Evolutionary conservation across 495 filamentous ascomycete species (phyloP), one percentile per base, ranked within the genome.

Genomic region (Penicillium mononematosum): DNA sequence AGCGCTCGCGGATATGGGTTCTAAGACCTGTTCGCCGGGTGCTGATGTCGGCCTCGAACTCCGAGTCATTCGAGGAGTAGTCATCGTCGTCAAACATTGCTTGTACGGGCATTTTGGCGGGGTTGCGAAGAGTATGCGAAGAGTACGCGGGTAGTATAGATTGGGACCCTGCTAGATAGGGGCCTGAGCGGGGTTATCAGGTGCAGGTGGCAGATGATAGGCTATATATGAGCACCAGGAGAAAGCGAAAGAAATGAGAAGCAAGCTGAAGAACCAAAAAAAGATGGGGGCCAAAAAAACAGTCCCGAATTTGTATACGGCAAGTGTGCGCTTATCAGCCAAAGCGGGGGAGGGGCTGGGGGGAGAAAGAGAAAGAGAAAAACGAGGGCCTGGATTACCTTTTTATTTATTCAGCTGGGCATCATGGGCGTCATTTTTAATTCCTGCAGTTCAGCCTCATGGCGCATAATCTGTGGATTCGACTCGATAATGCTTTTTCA

Each of bases 11-110:
- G 43, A 68, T 27, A 11, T 50, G 48, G 34, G 69, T 58, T 22
- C 59, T 61, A n/a, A 61, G 64, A 25, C 63, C 62, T 51, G 58
- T 55, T 24, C 59, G 56, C n/a, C 59, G 62, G 59, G 71, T 66
- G 27, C 71, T 76, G 54, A 70, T 29, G 45, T 78, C 75, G 14
- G 74, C 71, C 60, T 77, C 75, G 17, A 72, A 73, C 2, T 77
- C 76, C 17, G 69, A 67, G 31, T 75, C 73, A 20, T 65, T 55
- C 3, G 72, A 72, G 34, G 12, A 10, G 16, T 29, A 47, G 4
- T 14, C 36, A 5, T 39, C 36, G 6, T 39, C 44, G 31, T 75
- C 72, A 41, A 52, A 60, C 42, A 59, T 19, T 24, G 58, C 52
- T 47, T 55, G 34, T 16, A 25, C 49, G 16, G 64, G 66, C 59